phyloP scores from a whole-genome alignment of 805 yeast genomes.

The Nakazawaea ishiwadae region DNA sequence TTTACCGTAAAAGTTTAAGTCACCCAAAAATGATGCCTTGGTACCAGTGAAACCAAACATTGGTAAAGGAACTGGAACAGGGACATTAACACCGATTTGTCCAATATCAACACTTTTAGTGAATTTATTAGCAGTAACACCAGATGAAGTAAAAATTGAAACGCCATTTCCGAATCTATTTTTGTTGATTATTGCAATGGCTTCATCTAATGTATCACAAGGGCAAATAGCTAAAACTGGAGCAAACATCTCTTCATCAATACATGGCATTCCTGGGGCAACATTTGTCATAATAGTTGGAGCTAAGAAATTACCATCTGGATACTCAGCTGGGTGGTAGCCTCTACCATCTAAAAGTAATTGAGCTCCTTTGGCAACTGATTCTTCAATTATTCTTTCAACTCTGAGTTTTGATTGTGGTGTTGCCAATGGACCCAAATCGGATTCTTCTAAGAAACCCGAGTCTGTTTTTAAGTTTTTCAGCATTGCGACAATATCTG shows the following conservation, averaged over 20 bases:
- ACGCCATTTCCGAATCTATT: constrained; percentile 67
- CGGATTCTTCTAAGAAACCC: constrained; percentile 57
- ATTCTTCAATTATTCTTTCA: constrained; percentile 49
- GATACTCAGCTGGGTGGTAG: constrained; percentile 33
- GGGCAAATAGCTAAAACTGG: constrained; percentile 64
- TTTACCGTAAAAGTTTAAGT: constrained; percentile 74
- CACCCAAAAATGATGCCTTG: constrained; percentile 72
- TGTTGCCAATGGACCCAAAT: constrained; percentile 69
- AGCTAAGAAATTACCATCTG: constrained; percentile 64
- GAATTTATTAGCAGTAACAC: constrained; percentile 64
- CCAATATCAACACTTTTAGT: constrained; percentile 66
- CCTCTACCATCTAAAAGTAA: constrained; percentile 62
- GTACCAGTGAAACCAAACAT: constrained; percentile 79
- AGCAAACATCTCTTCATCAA: constrained; percentile 72
- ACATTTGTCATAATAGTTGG: constrained; percentile 62
- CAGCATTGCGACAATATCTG: constrained; percentile 56
- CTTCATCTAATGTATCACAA: constrained; percentile 62
- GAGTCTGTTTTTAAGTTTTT: constrained; percentile 52
- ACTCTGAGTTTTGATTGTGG: constrained; percentile 53
- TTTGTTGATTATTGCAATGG: constrained; percentile 57
- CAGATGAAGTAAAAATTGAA: constrained; percentile 64
- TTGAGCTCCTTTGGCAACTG: constrained; percentile 57
- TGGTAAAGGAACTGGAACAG: constrained; percentile 77
- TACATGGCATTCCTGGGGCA: constrained; percentile 65
- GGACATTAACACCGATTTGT: constrained; percentile 74